A percentile compares a stretch with the other conserved stretches of the same genome.
Conservation (phyloP, 768 basidiomycete genomes). For the Macrolepiota albuminosa region DNA sequence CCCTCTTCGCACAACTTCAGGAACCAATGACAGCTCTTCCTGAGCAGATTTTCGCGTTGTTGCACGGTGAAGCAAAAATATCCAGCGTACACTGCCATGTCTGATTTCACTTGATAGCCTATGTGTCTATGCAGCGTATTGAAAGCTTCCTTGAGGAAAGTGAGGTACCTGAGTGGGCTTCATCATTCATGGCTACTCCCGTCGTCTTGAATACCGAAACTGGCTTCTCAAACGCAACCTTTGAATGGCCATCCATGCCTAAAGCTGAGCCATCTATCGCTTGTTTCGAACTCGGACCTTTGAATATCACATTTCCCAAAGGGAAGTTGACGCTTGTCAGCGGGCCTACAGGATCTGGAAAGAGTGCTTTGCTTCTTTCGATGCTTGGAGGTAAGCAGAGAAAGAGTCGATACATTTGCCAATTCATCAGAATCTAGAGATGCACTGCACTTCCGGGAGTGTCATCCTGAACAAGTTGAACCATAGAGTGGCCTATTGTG, state of each 20-base stretch:
- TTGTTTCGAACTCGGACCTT: constrained; percentile 51
- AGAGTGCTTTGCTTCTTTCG: constrained; percentile 58
- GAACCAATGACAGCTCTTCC: constrained; percentile 63
- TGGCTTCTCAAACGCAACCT: constrained; percentile 51
- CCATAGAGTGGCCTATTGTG: constrained; percentile 65
- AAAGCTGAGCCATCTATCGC: constrained; percentile 23
- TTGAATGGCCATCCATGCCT: constrained; percentile 49
- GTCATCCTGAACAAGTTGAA: constrained; percentile 52
- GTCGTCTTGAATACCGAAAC: constrained; percentile 24
- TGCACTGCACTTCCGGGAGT: constrained; percentile 49
- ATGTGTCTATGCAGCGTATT: constrained; percentile 80
- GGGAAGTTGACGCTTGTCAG: constrained; percentile 56
- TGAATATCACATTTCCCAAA: constrained; percentile 53
- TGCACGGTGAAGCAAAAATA: constrained; percentile 41
- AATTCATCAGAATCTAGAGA: constrained; percentile 35
- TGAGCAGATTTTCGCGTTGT: constrained; percentile 56
- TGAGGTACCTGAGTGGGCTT: constrained; percentile 78
- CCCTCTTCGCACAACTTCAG: constrained; percentile 70
- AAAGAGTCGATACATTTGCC: not conserved
- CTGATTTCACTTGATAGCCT: constrained; percentile 34
- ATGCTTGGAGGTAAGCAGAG: constrained; percentile 55
- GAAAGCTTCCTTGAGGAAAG: constrained; percentile 66
- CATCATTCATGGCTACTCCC: constrained; percentile 42
- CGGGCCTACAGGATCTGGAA: constrained; percentile 68
- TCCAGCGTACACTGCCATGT: not conserved